Evolutionary conservation across 192 early-diverging fungal species (phyloP).

Genomic region (Backusella australiensis): DNA sequence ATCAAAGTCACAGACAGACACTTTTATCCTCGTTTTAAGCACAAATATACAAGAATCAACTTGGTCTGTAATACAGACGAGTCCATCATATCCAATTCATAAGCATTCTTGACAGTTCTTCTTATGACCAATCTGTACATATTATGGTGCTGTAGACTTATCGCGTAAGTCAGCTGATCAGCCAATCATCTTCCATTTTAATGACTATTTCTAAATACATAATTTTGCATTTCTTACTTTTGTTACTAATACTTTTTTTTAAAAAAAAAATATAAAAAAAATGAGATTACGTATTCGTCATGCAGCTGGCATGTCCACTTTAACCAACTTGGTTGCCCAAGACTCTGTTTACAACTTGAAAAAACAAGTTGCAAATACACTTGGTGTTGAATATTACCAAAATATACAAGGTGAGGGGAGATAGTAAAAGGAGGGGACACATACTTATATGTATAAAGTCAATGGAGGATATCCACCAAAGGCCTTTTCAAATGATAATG

Average conservation of each 20-base stretch:
- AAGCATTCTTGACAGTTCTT: too few relatives aligned
- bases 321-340: constrained; percentile 23
- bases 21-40: too few relatives aligned
- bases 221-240: neutral
- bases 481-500: constrained; percentile 4
- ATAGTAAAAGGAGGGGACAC: neutral
- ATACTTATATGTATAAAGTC: constrained; percentile 19
- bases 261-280: neutral
- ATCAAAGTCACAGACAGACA: too few relatives aligned
- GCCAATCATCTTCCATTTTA: too few relatives aligned
- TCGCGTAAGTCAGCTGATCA: too few relatives aligned
- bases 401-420: constrained; percentile 1
- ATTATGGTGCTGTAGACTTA: too few relatives aligned
- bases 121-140: too few relatives aligned
- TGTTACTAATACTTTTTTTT: neutral
- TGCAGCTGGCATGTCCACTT: constrained; percentile 36
- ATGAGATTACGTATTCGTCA: constrained; percentile 49
- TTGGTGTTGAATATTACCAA: neutral
- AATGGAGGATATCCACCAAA: constrained; percentile 49
- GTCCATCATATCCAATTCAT: too few relatives aligned
- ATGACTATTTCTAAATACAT: neutral
- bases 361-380: neutral
- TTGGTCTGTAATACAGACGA: too few relatives aligned
- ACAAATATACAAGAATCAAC: too few relatives aligned
- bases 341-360: constrained; percentile 30